Conservation (phyloP, 371 early-diverging fungal genomes). For the Mortierella sp. region DNA sequence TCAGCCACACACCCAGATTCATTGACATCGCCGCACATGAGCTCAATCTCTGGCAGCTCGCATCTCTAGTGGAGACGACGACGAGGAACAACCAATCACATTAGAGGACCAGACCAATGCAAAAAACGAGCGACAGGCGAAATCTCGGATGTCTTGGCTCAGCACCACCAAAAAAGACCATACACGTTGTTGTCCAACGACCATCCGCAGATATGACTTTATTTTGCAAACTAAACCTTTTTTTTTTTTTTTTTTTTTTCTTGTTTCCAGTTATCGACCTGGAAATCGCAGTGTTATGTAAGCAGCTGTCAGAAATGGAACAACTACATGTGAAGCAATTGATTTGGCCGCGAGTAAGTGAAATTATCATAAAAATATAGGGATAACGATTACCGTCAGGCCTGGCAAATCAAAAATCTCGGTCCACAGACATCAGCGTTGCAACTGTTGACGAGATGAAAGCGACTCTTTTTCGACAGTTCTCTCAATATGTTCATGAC, state of each 20-base stretch:
- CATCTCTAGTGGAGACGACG: neutral
- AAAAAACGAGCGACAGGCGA: neutral
- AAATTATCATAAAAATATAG: neutral
- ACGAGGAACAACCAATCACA: neutral
- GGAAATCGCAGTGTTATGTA: no score
- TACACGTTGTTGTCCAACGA: neutral
- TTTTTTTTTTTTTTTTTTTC: no score
- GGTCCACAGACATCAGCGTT: slow-evolving; percentile 1
- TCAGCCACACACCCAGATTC: neutral
- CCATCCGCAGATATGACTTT: neutral
- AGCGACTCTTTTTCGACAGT: neutral
- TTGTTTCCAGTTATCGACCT: no score
- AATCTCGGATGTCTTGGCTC: no score
- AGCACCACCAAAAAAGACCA: neutral
- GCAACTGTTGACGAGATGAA: slow-evolving; percentile 28
- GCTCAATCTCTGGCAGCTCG: neutral
- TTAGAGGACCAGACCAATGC: neutral
- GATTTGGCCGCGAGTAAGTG: no score
- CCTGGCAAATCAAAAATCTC: slow-evolving; percentile 17
- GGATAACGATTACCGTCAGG: slow-evolving; percentile 17
- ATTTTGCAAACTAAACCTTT: no score
- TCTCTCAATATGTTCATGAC: slow-evolving; percentile 15
- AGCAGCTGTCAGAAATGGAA: no score
- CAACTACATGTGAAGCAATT: no score
- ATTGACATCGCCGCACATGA: slow-evolving; percentile 6